Evolutionary conservation across 495 filamentous ascomycete species (phyloP), one percentile per base, ranked within the genome.

Genomic region (Venustampulla echinocandica): DNA sequence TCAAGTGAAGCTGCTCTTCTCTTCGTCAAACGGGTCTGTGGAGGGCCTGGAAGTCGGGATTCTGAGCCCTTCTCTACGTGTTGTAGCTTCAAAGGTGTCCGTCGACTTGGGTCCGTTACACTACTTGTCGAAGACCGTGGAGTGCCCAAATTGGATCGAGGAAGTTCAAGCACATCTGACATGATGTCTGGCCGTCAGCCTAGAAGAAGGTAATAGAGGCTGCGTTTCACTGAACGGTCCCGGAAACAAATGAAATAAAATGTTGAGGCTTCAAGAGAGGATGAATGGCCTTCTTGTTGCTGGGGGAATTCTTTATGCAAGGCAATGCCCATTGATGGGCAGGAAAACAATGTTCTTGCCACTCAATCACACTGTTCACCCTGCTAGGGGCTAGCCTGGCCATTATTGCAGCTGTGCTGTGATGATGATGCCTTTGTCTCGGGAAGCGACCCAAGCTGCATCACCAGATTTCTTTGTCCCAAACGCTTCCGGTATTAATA

Each of bases 1-100:
- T 69, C 67, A 49, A 73, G 65, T n/a, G 72, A 68, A 10, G 68
- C 69, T 22, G 65, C 61, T 47, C 71, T 64, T 49, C 70, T 75
- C 49, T 65, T 61, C 28, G 59, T 61, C 54, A 35, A 63, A 50
- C 52, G 58, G 17, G 30, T 46, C 21, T 13, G 24, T 11, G 52
- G 55, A 15, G 55, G 52, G 19, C 19, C 46, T 21, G 49, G 33
- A 30, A 43, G 42, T 2, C 39, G 44, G 10, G 44, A 48, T 24
- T 54, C 50, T 6, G 41, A 19, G 11, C 37, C 9, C 19, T 53
- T 55, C 42, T 52, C 53, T 25, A 41, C 49, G 32, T 34, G 46
- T 23, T 17, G 40, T 24, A 49, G 49, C 42, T 47, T 50, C 32
- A 45, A 19, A 35, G 56, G 53, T 32, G 32, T 43, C 23, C 49